Base-by-base conservation (phyloP, 2,329 filamentous ascomycete genomes). In the Colletotrichum brevisporum region DNA sequence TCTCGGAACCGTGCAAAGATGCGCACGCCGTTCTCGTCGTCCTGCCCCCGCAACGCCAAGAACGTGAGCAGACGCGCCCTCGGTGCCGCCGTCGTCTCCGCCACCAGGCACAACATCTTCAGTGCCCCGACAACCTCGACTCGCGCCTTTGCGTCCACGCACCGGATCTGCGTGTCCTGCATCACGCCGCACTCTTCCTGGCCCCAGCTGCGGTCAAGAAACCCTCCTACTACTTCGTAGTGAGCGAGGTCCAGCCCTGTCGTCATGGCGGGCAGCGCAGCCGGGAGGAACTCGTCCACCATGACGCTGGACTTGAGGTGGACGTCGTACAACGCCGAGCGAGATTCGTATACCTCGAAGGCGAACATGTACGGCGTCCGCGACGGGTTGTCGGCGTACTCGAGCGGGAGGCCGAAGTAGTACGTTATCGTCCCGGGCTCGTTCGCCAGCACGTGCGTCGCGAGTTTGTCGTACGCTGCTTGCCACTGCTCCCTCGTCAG, bases 391-490 rank as follows among this genome's bases (percentile, higher is more conserved):
- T 67, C 54, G 48, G 71, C 72, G 53, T 73, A 71, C 26, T 74
- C 71, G 31, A 75, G 72, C 6, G 80, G 81, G 53, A 83, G 78
- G 58, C 80, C 81, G 70, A 83, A 83, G 75, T 83, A 83, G 74
- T 83, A 83, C 2, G 80, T 77, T 70, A 78, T 74, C 0, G 79
- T 82, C 12, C 77, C 78, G 48, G 75, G 76, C 69, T 82, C 79
- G 6, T 76, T 72, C 57, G 60, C 68, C 67, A 62, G 76, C 68
- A 82, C 80, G 55, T 82, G 78, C 36, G 72, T 70, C 39, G 76
- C 80, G 27, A 82, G 79, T 26, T 77, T 75, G 65, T 82, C 78
- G 70, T 81, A 83, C 9, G 79, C 79, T 10, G 76, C 72, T 78
- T 82, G 79, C 80, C 80, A 82, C 79, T 82, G 56, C 27, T 27